Evolutionary conservation across 495 filamentous ascomycete species (phyloP).

Genomic region (Penicillium salamii): DNA sequence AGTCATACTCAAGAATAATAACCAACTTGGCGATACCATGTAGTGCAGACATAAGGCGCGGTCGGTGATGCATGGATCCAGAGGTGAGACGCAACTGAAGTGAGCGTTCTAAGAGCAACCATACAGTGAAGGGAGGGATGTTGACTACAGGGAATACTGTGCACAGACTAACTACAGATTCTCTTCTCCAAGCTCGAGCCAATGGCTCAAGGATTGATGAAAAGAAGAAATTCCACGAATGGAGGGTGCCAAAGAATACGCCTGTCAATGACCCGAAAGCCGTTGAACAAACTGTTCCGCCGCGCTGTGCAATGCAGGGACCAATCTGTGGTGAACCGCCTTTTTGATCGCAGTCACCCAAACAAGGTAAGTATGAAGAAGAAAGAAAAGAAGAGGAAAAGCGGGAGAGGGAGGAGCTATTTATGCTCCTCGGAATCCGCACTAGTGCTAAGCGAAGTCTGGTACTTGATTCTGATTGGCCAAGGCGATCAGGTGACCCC

Average conservation of each 20-base stretch:
- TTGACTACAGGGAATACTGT: no score
- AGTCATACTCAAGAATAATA: no score
- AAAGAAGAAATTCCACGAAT: slow-evolving; percentile 44
- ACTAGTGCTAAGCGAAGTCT: slow-evolving; percentile 35
- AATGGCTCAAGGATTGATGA: slow-evolving; percentile 48
- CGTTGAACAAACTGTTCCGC: slow-evolving; percentile 58
- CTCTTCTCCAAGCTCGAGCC: slow-evolving; percentile 52
- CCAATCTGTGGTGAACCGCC: slow-evolving; percentile 56
- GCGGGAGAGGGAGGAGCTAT: slow-evolving; percentile 12
- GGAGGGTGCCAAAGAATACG: slow-evolving; percentile 66
- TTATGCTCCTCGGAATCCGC: slow-evolving; percentile 21
- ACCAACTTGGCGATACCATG: neutral
- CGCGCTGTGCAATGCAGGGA: slow-evolving; percentile 71
- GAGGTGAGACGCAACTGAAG: no score
- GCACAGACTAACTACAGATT: neutral
- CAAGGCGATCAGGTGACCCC: neutral
- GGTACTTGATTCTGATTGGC: neutral
- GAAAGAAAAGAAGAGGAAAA: slow-evolving; percentile 40
- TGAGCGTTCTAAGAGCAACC: no score
- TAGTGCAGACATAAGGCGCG: no score
- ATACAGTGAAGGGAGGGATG: no score
- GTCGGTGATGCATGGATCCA: no score
- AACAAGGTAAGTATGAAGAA: slow-evolving; percentile 78
- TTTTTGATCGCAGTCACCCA: slow-evolving; percentile 61
- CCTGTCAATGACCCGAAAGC: slow-evolving; percentile 62